Base-by-base conservation (phyloP, 2,329 filamentous ascomycete species). In the Dichotomopilus funicola region DNA sequence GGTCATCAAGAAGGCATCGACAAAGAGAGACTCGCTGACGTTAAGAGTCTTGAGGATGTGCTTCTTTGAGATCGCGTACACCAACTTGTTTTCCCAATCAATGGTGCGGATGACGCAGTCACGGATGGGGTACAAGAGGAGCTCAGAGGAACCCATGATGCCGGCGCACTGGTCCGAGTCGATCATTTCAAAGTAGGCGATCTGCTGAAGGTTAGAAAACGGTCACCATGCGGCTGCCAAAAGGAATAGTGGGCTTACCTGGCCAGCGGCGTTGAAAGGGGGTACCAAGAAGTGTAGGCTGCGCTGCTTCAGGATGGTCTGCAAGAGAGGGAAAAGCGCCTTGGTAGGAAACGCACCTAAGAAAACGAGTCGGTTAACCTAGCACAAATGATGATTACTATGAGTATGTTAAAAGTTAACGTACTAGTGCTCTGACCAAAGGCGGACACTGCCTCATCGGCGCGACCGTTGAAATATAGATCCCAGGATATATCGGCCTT, bases 261-360 rank as follows among this genome's bases (percentile, higher is more conserved):
- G 90, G 56, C 89, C 89, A 65, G 87, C 86, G 40, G 91, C 90
- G 70, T 87, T 91, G 75, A 90, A 95, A 1, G 92, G 92, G 10
- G 92, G 87, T 45, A 95, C 87, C 48, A 89, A 76, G 66, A 91
- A 95, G 58, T 89, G 81, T 55, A 95, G 75, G 1, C 79, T 78
- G 59, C 86, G 81, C 61, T 84, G 76, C 64, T 80, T 78, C 51
- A 97, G 77, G 54, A 92, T 84, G 35, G 78, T 76, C 71, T 95
- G 89, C 41, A 97, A 78, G 53, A 89, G 80, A 52, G 86, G 85
- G 65, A 87, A 90, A 50, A 96, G 80, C 55, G 86, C 82, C 67
- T 88, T 82, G 42, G 87, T 78, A 53, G 78, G 79, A 64, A 85
- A 87, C 42, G 88, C 86, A 61, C 85, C 89, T 91, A 7, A 27